phyloP scores from a whole-genome alignment of 768 basidiomycete genomes.

The Boletellus emodensis region DNA sequence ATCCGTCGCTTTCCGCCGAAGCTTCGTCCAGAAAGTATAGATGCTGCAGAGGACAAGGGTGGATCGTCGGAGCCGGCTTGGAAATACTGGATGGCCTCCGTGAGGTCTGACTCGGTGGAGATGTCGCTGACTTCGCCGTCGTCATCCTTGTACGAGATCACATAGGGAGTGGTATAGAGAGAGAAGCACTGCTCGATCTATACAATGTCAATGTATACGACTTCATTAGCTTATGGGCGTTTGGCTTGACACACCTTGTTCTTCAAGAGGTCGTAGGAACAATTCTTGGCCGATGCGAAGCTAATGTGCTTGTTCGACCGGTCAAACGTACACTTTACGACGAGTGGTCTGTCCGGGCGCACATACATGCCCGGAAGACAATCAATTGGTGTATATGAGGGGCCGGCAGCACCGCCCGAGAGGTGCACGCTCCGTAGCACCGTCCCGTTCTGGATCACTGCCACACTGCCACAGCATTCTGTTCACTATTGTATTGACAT shows the following conservation, averaged over 20 bases:
- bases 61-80: slow-evolving; percentile 70
- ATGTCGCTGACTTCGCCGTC: slow-evolving; percentile 77
- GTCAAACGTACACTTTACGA: slow-evolving; percentile 83
- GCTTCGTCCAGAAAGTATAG: slow-evolving; percentile 63
- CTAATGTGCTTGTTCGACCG: slow-evolving; percentile 69
- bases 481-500: slow-evolving; percentile 1
- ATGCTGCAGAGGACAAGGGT: slow-evolving; percentile 66
- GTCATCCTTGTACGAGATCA: slow-evolving; percentile 83
- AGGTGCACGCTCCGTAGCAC: slow-evolving; percentile 24
- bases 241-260: slow-evolving; percentile 52
- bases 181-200: slow-evolving; percentile 87
- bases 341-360: slow-evolving; percentile 71
- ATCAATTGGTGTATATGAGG: slow-evolving; percentile 4
- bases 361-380: slow-evolving; percentile 26
- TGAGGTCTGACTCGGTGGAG: slow-evolving; percentile 65
- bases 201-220: background rate
- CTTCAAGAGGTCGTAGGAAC: slow-evolving; percentile 70
- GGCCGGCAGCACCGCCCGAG: background rate
- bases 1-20: slow-evolving; percentile 70
- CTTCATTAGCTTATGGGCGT: background rate
- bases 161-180: slow-evolving; percentile 63
- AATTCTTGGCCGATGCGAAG: slow-evolving; percentile 76
- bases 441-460: background rate
- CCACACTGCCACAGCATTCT: background rate
- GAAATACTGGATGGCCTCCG: slow-evolving; percentile 87